A percentile compares a stretch with the other conserved stretches of the same genome.
These are phyloP conservation scores for Ophiostoma australiae DNA, from an alignment of 2,329 filamentous ascomycete species.

Conservation along the genomic window DNA sequence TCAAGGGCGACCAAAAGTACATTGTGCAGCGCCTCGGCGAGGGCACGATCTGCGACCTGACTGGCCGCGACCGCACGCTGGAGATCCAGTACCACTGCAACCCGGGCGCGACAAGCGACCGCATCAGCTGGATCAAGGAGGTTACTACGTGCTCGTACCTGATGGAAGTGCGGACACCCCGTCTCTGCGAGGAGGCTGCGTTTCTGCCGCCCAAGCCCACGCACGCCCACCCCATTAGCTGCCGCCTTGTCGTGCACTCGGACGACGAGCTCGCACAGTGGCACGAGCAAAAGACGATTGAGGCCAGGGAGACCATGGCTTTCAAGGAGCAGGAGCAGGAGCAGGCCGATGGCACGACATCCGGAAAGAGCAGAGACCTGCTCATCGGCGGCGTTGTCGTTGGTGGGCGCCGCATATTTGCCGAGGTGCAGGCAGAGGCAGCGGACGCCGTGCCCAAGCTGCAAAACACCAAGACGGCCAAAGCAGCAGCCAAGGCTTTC, in stretches of 20 bases:
- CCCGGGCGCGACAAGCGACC: constrained; percentile 64
- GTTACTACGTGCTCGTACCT: constrained; percentile 85
- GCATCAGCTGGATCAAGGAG: constrained; percentile 90
- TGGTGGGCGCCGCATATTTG: constrained; percentile 41
- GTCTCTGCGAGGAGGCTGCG: constrained; percentile 79
- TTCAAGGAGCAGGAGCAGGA: constrained; percentile 27
- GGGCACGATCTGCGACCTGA: constrained; percentile 82
- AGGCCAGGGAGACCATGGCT: constrained; percentile 38
- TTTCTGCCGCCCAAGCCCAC: constrained; percentile 78
- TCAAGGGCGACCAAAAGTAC: constrained; percentile 79
- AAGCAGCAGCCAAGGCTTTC: constrained; percentile 11
- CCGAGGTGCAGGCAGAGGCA: not conserved
- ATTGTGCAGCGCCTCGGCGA: constrained; percentile 75
- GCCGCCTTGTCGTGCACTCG: constrained; percentile 60
- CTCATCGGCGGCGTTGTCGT: constrained; percentile 52
- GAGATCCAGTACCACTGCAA: constrained; percentile 80
- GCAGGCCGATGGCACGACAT: constrained; percentile 14
- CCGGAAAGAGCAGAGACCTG: constrained; percentile 28
- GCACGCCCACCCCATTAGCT: constrained; percentile 70
- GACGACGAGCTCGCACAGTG: constrained; percentile 46
- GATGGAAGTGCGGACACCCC: constrained; percentile 87
- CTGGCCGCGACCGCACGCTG: constrained; percentile 72
- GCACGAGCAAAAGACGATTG: constrained; percentile 37
- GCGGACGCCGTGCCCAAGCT: constrained; percentile 7
- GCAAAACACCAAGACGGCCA: constrained; percentile 15